Conservation (phyloP, 2,329 filamentous ascomycete species). For the Hypoxylon sp. region DNA sequence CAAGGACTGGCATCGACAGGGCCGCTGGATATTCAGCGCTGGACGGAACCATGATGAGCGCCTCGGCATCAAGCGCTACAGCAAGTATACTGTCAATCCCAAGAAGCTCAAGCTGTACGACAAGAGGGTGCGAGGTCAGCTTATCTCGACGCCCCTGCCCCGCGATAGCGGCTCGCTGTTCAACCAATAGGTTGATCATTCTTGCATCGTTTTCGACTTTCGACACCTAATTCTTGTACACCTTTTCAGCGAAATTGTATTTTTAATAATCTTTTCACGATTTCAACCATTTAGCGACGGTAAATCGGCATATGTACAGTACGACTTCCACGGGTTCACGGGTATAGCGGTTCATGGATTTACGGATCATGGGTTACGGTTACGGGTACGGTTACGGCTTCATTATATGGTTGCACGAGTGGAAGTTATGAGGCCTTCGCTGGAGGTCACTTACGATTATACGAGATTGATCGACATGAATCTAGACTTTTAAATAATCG, state of each 20-base stretch:
- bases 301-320: conserved; percentile 26
- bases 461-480: conserved; percentile 6
- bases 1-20: conserved; percentile 55
- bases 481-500: not conserved
- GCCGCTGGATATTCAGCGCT: conserved; percentile 60
- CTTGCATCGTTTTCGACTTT: not conserved
- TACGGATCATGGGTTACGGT: conserved; percentile 24
- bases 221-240: conserved; percentile 14
- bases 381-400: conserved; percentile 23
- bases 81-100: conserved; percentile 42
- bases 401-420: conserved; percentile 3
- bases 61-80: conserved; percentile 43
- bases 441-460: conserved; percentile 19
- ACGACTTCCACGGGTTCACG: conserved; percentile 24
- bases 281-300: conserved; percentile 2
- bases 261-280: not conserved
- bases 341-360: conserved; percentile 14
- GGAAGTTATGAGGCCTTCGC: not conserved
- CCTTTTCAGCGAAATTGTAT: conserved; percentile 12
- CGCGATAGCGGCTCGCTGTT: conserved; percentile 36
- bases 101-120: conserved; percentile 37
- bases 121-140: conserved; percentile 32
- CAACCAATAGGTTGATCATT: conserved; percentile 13
- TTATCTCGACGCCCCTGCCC: conserved; percentile 37
- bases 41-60: conserved; percentile 45